Evolutionary conservation across 192 early-diverging fungal genomes (phyloP).

Genomic region (Coemansia sp.): DNA sequence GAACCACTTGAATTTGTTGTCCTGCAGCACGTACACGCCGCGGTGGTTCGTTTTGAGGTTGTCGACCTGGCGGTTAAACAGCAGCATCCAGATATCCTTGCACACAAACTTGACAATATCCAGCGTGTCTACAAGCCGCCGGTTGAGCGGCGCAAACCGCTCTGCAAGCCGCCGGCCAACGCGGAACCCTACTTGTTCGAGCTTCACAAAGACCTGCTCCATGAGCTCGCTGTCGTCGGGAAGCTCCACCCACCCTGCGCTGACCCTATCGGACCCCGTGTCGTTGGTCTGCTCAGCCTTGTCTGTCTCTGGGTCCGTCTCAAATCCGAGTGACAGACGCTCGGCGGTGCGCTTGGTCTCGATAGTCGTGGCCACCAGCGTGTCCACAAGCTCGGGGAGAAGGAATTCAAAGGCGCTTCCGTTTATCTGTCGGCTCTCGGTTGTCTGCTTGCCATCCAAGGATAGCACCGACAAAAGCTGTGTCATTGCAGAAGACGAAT

Average conservation of each 20-base stretch:
- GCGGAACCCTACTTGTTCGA: constrained; percentile 88
- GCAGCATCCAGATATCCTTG: constrained; percentile 93
- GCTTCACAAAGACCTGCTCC: constrained; percentile 87
- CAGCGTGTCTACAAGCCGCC: constrained; percentile 88
- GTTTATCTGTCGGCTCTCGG: constrained; percentile 37
- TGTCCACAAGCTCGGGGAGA: constrained; percentile 40
- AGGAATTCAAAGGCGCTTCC: constrained; percentile 42
- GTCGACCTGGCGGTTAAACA: constrained; percentile 98
- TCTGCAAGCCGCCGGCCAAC: constrained; percentile 88
- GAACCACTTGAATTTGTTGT: constrained; percentile 97
- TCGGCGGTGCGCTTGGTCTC: constrained; percentile 22
- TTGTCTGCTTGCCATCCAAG: constrained; percentile 24
- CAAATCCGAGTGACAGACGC: constrained; percentile 10
- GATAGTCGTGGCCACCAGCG: constrained; percentile 33
- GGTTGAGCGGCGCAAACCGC: constrained; percentile 81
- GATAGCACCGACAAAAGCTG: constrained; percentile 33
- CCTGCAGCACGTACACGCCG: constrained; percentile 96
- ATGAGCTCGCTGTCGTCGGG: constrained; percentile 64
- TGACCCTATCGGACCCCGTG: background rate
- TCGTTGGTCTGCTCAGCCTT: background rate
- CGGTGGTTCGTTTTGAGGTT: constrained; percentile 99
- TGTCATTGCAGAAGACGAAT: constrained; percentile 2
- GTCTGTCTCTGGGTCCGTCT: background rate
- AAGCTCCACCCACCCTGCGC: constrained; percentile 33
- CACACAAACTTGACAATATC: constrained; percentile 99